Evolutionary conservation across 805 yeast genomes (phyloP).

Genomic region (Wickerhamiella sergipiensis): DNA sequence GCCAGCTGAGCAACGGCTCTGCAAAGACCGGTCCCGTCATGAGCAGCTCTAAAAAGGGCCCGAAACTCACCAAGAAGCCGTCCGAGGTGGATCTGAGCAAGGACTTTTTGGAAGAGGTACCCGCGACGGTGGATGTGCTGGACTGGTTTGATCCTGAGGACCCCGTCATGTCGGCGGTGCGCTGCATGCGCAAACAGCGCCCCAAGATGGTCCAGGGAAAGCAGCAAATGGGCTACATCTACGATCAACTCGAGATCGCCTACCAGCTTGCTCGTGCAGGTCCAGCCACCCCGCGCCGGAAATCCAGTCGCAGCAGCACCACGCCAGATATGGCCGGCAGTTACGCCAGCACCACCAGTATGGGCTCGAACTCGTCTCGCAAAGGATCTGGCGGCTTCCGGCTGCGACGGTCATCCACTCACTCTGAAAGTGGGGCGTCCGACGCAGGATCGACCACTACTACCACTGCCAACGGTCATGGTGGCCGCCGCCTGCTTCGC

Average conservation of each 20-base stretch:
- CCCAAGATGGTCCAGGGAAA: slow-evolving; percentile 31
- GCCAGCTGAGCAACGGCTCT: slow-evolving; percentile 2
- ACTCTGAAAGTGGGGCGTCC: background rate
- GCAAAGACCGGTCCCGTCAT: slow-evolving; percentile 11
- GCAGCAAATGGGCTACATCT: slow-evolving; percentile 26
- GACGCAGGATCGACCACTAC: background rate
- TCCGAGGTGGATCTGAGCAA: slow-evolving; percentile 10
- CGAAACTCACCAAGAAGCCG: background rate
- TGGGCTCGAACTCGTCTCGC: background rate
- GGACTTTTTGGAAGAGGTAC: slow-evolving; percentile 14
- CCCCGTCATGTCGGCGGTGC: slow-evolving; percentile 19
- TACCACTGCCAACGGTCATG: background rate
- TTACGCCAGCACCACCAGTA: background rate
- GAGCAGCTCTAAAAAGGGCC: slow-evolving; percentile 1
- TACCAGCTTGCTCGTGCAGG: slow-evolving; percentile 14
- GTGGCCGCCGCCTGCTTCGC: background rate
- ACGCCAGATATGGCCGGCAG: background rate
- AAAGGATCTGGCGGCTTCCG: background rate
- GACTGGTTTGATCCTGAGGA: slow-evolving; percentile 14
- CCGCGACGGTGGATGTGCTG: slow-evolving; percentile 13
- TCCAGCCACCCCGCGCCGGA: background rate
- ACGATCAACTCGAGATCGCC: slow-evolving; percentile 22
- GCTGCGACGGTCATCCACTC: background rate
- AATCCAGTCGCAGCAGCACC: background rate
- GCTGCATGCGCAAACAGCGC: slow-evolving; percentile 28